Evolutionary conservation across 2,329 filamentous ascomycete genomes (phyloP).

Genomic region (Colletotrichum scovillei): DNA sequence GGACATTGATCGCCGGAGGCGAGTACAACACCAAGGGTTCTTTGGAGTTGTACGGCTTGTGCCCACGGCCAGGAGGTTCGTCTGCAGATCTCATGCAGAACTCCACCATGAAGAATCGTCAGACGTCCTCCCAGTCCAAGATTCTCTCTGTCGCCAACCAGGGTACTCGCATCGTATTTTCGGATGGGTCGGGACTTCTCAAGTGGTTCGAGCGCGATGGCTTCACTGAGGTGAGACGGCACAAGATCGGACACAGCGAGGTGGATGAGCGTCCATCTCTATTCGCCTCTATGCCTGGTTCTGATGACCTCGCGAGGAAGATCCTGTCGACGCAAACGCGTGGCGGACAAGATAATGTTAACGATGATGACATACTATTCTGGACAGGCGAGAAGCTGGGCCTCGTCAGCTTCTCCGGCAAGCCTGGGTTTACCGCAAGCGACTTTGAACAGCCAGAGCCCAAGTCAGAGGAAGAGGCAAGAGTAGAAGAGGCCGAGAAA

Average conservation of each 20-base stretch:
- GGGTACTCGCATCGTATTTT: slow-evolving; percentile 83
- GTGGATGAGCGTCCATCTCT: slow-evolving; percentile 57
- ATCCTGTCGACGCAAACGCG: slow-evolving; percentile 71
- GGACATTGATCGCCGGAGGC: slow-evolving; percentile 83
- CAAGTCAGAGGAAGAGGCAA: slow-evolving; percentile 57
- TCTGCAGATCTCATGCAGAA: slow-evolving; percentile 46
- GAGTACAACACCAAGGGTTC: slow-evolving; percentile 94
- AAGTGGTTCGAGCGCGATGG: slow-evolving; percentile 95
- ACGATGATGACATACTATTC: slow-evolving; percentile 78
- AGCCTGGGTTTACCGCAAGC: slow-evolving; percentile 58
- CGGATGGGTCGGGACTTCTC: slow-evolving; percentile 84
- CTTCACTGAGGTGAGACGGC: slow-evolving; percentile 66
- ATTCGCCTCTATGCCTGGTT: slow-evolving; percentile 63
- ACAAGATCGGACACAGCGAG: slow-evolving; percentile 67
- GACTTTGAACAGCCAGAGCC: slow-evolving; percentile 62
- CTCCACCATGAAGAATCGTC: slow-evolving; percentile 78
- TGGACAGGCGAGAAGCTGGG: slow-evolving; percentile 92
- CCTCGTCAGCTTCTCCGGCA: slow-evolving; percentile 71
- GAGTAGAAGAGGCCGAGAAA: slow-evolving; percentile 66
- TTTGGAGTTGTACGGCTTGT: slow-evolving; percentile 84
- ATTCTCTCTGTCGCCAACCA: slow-evolving; percentile 85
- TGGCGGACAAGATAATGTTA: slow-evolving; percentile 45
- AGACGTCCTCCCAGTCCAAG: slow-evolving; percentile 84
- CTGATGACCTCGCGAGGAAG: slow-evolving; percentile 83
- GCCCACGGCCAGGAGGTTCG: slow-evolving; percentile 29